A percentile compares a stretch with the other conserved stretches of the same genome.
phyloP scores from a whole-genome alignment of 129 eudicot genomes.

The Escallonia herrerae region DNA sequence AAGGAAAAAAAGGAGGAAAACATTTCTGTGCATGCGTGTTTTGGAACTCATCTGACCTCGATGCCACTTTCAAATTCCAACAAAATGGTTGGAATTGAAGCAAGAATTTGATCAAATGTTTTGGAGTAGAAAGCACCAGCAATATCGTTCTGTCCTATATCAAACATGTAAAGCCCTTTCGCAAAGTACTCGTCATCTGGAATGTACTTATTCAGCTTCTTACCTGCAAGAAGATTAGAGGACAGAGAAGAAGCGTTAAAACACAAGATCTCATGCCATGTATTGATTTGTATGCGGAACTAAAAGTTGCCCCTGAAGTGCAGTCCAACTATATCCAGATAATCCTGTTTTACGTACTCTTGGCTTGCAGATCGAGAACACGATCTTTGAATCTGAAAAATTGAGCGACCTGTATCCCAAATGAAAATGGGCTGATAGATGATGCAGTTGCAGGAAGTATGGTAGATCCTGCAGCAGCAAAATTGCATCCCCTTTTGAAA shows the following conservation, averaged over 20 bases:
- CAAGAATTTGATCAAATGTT: slow-evolving; percentile 71
- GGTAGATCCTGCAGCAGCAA: slow-evolving; percentile 86
- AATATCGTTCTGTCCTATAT: slow-evolving; percentile 88
- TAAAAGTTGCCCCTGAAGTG: too few species aligned
- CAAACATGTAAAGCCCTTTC: slow-evolving; percentile 84
- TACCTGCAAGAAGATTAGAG: slow-evolving; percentile 32
- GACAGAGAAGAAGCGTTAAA: not conserved
- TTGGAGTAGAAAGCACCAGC: slow-evolving; percentile 76
- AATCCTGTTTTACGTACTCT: slow-evolving; percentile 22
- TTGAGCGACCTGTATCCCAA: slow-evolving; percentile 82
- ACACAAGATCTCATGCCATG: too few species aligned
- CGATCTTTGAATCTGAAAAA: slow-evolving; percentile 69
- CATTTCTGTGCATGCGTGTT: not conserved
- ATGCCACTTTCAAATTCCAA: slow-evolving; percentile 72
- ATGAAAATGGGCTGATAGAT: slow-evolving; percentile 69
- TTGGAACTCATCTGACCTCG: slow-evolving; percentile 34
- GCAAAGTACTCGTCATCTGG: slow-evolving; percentile 59
- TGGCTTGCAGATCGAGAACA: slow-evolving; percentile 45
- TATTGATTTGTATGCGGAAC: too few species aligned
- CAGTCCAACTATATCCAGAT: not conserved
- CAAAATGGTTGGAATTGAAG: slow-evolving; percentile 72
- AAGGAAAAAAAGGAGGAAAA: too few species aligned
- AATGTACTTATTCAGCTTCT: slow-evolving; percentile 55
- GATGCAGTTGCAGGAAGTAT: slow-evolving; percentile 54
- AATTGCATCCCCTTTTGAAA: slow-evolving; percentile 70